Evolutionary conservation across 116 monocot species (phyloP).

Genomic region (Papilionanthe hybrid): DNA sequence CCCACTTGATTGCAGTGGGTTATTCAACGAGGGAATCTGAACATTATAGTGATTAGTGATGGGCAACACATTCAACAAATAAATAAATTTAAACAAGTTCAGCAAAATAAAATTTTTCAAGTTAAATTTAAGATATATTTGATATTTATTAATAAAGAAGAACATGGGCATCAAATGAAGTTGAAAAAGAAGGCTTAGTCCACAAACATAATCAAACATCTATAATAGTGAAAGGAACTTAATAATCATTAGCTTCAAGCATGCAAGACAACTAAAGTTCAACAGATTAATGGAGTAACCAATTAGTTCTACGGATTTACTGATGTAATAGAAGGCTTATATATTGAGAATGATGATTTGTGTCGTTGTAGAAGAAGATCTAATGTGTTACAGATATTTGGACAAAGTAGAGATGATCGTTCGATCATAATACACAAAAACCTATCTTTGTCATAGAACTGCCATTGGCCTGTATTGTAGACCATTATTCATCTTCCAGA

Average conservation of each 20-base stretch:
- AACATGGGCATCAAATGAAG: background rate
- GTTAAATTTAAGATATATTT: background rate
- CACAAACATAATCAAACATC: too few relatives aligned
- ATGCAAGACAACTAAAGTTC: background rate
- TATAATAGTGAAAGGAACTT: background rate
- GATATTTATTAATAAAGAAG: background rate
- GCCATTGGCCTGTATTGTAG: background rate
- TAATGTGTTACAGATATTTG: background rate
- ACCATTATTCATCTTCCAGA: background rate
- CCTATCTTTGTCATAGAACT: background rate
- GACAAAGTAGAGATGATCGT: background rate
- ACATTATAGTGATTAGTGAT: background rate
- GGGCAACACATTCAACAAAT: background rate
- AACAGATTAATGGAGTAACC: background rate
- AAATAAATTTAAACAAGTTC: background rate
- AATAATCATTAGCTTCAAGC: background rate
- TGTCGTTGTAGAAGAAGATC: background rate
- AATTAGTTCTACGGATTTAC: background rate
- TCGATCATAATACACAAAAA: background rate
- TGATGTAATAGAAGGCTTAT: background rate
- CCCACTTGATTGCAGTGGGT: slow-evolving; percentile 9
- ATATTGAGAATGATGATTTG: background rate
- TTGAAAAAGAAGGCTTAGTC: background rate
- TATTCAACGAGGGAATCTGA: slow-evolving; percentile 27
- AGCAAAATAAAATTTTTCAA: background rate